Conservation (phyloP, 2,329 filamentous ascomycete species). For the Myriosclerotinia curreyana region DNA sequence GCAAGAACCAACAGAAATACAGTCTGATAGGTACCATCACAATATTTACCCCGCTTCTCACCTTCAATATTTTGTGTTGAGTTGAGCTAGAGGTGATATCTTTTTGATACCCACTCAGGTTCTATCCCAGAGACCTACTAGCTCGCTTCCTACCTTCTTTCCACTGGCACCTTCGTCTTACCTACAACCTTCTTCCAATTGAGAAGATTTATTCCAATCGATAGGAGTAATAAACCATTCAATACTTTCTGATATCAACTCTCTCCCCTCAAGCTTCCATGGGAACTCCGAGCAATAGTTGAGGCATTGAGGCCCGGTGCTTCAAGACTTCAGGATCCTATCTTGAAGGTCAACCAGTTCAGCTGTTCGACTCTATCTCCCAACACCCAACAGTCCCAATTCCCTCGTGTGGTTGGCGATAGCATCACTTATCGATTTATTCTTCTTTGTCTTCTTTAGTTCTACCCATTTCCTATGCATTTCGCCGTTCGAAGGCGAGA, state of each 20-base stretch:
- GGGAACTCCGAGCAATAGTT: neutral
- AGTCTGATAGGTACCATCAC: neutral
- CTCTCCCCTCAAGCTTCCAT: neutral
- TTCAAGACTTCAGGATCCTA: neutral
- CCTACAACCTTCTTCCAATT: neutral
- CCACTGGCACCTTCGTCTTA: neutral
- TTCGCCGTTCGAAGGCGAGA: neutral
- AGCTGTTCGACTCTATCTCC: too few relatives aligned
- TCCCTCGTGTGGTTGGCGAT: too few relatives aligned
- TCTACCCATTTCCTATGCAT: neutral
- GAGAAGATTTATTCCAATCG: neutral
- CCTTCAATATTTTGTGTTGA: neutral
- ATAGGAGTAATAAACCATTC: neutral
- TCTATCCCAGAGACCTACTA: neutral
- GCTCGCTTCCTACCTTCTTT: neutral
- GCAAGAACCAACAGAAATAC: neutral
- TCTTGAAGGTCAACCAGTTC: neutral
- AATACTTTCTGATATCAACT: neutral
- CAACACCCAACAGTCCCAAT: too few relatives aligned
- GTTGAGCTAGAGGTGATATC: too few relatives aligned
- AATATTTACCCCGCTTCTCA: neutral
- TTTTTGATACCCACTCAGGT: too few relatives aligned
- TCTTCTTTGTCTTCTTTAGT: neutral
- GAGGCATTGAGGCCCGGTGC: too few relatives aligned
- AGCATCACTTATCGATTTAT: neutral